These are phyloP conservation scores for Cystobasidium onofrii DNA, from an alignment of 768 basidiomycete species.

Conservation along the genomic window DNA sequence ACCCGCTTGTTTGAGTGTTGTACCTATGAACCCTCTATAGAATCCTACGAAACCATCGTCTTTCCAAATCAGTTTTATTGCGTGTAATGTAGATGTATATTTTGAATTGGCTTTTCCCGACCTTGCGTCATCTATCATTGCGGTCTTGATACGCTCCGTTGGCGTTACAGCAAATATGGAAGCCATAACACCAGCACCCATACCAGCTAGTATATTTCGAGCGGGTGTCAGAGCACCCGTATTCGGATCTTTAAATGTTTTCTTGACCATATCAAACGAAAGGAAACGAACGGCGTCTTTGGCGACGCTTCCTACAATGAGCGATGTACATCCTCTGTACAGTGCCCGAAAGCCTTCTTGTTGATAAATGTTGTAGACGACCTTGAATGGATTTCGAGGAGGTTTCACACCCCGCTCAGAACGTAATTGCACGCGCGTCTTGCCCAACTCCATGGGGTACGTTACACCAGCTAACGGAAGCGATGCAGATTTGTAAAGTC, in stretches of 20 bases:
- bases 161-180: constrained; percentile 20
- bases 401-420: not conserved
- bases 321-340: constrained; percentile 2
- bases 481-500: not conserved
- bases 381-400: constrained; percentile 24
- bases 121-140: constrained; percentile 30
- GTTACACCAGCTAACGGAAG: constrained; percentile 3
- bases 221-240: constrained; percentile 25
- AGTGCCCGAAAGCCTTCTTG: constrained; percentile 28
- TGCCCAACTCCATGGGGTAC: constrained; percentile 32
- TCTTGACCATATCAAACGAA: constrained; percentile 31
- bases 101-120: not conserved
- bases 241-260: constrained; percentile 18
- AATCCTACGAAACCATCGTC: constrained; percentile 28
- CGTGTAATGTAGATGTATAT: constrained; percentile 5
- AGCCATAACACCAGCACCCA: constrained; percentile 27
- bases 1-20: constrained; percentile 29
- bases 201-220: constrained; percentile 27
- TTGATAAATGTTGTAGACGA: constrained; percentile 14
- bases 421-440: constrained; percentile 28
- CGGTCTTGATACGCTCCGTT: constrained; percentile 27
- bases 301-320: constrained; percentile 22
- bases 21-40: constrained; percentile 27
- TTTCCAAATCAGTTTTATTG: constrained; percentile 9
- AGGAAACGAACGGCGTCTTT: constrained; percentile 33